Evolutionary conservation across 2,329 filamentous ascomycete genomes (phyloP).

Genomic region (Stagonosporopsis rhizophila): DNA sequence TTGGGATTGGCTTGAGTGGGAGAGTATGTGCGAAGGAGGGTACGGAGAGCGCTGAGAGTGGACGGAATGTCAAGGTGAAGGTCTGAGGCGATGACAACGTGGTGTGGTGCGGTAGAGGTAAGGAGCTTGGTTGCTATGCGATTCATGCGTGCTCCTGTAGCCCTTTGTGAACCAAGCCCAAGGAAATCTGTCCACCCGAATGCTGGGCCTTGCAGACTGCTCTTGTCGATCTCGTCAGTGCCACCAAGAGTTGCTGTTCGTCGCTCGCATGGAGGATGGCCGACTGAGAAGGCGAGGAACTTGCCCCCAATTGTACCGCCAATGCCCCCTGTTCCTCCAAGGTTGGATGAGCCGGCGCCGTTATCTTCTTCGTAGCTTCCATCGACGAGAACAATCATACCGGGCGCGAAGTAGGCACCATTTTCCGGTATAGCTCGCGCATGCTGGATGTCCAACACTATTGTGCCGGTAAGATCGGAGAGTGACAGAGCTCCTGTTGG

Average conservation of each 20-base stretch:
- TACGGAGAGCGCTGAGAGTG: conserved; percentile 81
- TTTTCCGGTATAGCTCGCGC: conserved; percentile 83
- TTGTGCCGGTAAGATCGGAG: conserved; percentile 86
- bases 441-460: conserved; percentile 81
- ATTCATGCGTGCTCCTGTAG: conserved; percentile 82
- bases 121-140: conserved; percentile 76
- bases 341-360: conserved; percentile 64
- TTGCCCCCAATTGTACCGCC: conserved; percentile 91
- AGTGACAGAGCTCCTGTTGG: conserved; percentile 84
- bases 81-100: conserved; percentile 81
- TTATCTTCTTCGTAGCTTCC: conserved; percentile 97
- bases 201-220: conserved; percentile 45
- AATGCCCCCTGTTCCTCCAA: conserved; percentile 80
- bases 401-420: conserved; percentile 90
- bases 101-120: conserved; percentile 49
- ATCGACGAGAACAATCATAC: conserved; percentile 95
- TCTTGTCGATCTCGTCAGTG: conserved; percentile 56
- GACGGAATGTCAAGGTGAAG: conserved; percentile 84
- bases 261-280: conserved; percentile 89
- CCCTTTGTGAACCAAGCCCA: conserved; percentile 87
- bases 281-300: conserved; percentile 89
- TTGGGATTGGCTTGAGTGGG: conserved; percentile 60
- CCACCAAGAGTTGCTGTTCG: conserved; percentile 79
- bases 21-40: conserved; percentile 78
- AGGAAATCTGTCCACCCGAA: conserved; percentile 99